Base-by-base conservation (phyloP, 257 asterid genomes). In the Cinchona pubescens region DNA sequence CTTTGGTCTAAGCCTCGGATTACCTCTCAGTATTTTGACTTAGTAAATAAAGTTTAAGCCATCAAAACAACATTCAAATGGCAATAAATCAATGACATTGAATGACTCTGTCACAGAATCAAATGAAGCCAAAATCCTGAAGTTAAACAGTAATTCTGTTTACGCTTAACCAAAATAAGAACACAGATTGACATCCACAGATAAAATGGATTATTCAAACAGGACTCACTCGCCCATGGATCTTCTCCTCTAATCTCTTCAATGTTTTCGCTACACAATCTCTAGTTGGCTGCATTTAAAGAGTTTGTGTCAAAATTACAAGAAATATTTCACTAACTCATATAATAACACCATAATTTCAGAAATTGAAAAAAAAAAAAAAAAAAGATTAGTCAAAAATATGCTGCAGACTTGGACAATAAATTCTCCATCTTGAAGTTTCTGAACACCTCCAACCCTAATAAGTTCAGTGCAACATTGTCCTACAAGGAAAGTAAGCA, bases 261-360 rank as follows among this genome's bases (percentile, higher is more conserved):
- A 95, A 89, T 27, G 99, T 95, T 88, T 93, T 95, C 74, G 96
- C 97, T 43, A 95, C 98, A 82, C 99, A 95, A 82, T 92, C 99
- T 83, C 94, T 88, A 73, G 99, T 95, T 65, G 99, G 99, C 99
- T 95, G 99, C 86, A 85, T 35, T 34, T 55, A 48, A 70, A 35
- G 42, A 65, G 32, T 49, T 75, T 71, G 19, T 59, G 38, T 12
- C 6, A 62, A 40, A 16, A 35, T 9, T 25, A 64, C 19, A 8
- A 32, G 59, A 73, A 45, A 61, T 15, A 4, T 11, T 32, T 37
- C 38, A 29, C 65, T 27, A 37, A 9, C 30, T 11, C 1, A 59
- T 58, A 29, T 30, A 51, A 5, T 59, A 55, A 37, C 51, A n/a
- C n/a, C n/a, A n/a, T n/a, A n/a, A n/a, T n/a, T n/a, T n/a, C n/a